Evolutionary conservation across 129 eudicot genomes (phyloP), one percentile per base, ranked within the genome.

Genomic region (Pittosporum tobira): DNA sequence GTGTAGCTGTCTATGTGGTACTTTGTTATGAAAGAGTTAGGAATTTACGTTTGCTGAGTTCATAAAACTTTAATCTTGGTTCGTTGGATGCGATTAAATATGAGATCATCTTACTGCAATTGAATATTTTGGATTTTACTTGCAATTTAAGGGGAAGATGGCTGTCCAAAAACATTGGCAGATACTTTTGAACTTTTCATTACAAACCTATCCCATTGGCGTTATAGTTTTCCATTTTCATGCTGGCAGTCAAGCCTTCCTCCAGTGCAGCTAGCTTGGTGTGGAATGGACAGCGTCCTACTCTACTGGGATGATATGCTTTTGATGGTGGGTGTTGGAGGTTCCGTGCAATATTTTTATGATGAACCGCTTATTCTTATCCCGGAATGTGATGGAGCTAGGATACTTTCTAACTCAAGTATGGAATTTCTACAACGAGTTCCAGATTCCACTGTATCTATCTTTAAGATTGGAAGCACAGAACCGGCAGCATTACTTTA

Each of bases 291-390:
- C 76, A 93, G 88, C 62, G 96, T 93, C 51, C 66, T 93, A 48
- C 91, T 93, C 27, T 93, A 93, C 67, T 93, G 99, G 99, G 96
- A 93, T 73, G 99, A 93, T 68, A 71, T 83, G 79, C 93, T 93
- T 72, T 50, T 93, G 77, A 93, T 93, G 99, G 99, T 93, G 66
- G 96, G 96, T 10, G 91, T 59, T 70, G 99, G 84, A 51, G 99
- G 84, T 48, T 81, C 96, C 2, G 88, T 93, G 57, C 81, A 79
- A 56, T 93, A 87, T 80, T 71, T 83, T 50, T 87, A 76, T 73
- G 99, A 93, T 61, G 99, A 93, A 58, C 94, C 99, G 43, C 74
- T 87, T 70, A 56, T 84, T 12, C 84, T 93, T 49, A 87, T 93
- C 34, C 86, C 99, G 16, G 99, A 93, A 69, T 93, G 99, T 59